Base-by-base conservation (phyloP, 2,329 filamentous ascomycete species). In the Cordyceps javanica region DNA sequence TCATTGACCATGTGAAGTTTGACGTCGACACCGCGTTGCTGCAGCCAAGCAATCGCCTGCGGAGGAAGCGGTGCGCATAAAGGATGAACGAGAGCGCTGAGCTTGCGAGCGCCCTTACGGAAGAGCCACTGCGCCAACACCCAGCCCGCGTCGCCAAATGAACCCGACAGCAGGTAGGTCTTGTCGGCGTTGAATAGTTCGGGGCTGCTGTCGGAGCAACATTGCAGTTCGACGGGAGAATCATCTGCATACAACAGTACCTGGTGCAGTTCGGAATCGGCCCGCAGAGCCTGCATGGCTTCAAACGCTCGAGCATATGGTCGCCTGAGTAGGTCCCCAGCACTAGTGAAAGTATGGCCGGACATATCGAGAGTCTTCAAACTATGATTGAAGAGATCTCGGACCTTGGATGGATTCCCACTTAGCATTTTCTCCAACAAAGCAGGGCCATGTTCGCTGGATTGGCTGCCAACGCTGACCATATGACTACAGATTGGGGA, bases 71-170 rank as follows among this genome's bases (percentile, higher is more conserved):
- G 38, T 14, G 9, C 26, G 25, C 25, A 42, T 5, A 23, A 13
- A 3, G 36, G 25, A 25, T 30, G 25, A 5, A 21, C 38, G 2
- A 53, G 28, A 3, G 25, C 36, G n/a, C 19, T 30, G 23, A 53
- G 50, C 19, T 25, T 41, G 3, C 50, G 50, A n/a, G 38, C 50
- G 38, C 50, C 50, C 5, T 42, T 53, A 6, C 38, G 50, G 19
- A 42, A 23, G 19, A 53, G 50, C 50, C 50, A 53, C 21, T 53
- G 50, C 9, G 50, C 50, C 36, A 53, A 11, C n/a, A n/a, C 19
- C 38, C 36, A 53, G 2, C 25, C 36, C 5, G 25, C 50, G 10
- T 53, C 50, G 8, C 50, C 50, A 16, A 53, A 53, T 4, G 50
- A 53, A 14, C 50, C 50, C 5, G 50, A 42, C n/a, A 53, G 10